Evolutionary conservation across 2,329 filamentous ascomycete genomes (phyloP).

Genomic region (Claviceps sp.): DNA sequence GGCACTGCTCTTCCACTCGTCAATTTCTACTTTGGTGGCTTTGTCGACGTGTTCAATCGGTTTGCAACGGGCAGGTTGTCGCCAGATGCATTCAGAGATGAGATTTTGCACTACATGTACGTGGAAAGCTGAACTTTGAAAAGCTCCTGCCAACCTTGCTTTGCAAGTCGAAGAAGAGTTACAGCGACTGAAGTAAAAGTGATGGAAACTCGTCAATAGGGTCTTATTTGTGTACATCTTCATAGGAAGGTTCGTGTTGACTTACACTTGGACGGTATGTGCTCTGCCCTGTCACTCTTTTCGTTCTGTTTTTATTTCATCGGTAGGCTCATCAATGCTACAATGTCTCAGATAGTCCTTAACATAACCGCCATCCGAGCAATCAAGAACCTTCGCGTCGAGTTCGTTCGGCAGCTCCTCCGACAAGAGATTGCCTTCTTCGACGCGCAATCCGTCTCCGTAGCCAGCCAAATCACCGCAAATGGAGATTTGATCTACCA

Average conservation of each 20-base stretch:
- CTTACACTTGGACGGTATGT: slow-evolving; percentile 19
- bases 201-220: neutral
- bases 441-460: slow-evolving; percentile 31
- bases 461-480: slow-evolving; percentile 32
- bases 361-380: slow-evolving; percentile 25
- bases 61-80: slow-evolving; percentile 34
- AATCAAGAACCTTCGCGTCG: slow-evolving; percentile 22
- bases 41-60: slow-evolving; percentile 41
- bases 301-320: neutral
- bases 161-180: neutral
- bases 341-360: slow-evolving; percentile 17
- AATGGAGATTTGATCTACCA: slow-evolving; percentile 32
- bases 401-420: slow-evolving; percentile 24
- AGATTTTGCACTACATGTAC: slow-evolving; percentile 33
- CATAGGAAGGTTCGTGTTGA: slow-evolving; percentile 32
- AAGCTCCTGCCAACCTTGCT: too few relatives aligned
- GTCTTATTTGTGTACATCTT: slow-evolving; percentile 44
- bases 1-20: slow-evolving; percentile 36
- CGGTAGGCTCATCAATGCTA: neutral
- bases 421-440: slow-evolving; percentile 43
- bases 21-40: slow-evolving; percentile 44
- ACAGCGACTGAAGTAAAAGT: too few relatives aligned
- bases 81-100: slow-evolving; percentile 31
- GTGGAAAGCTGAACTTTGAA: neutral
- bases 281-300: neutral